Evolutionary conservation across 129 eudicot species (phyloP), one percentile per base, ranked within the genome.

Genomic region (Dittrichia graveolens): DNA sequence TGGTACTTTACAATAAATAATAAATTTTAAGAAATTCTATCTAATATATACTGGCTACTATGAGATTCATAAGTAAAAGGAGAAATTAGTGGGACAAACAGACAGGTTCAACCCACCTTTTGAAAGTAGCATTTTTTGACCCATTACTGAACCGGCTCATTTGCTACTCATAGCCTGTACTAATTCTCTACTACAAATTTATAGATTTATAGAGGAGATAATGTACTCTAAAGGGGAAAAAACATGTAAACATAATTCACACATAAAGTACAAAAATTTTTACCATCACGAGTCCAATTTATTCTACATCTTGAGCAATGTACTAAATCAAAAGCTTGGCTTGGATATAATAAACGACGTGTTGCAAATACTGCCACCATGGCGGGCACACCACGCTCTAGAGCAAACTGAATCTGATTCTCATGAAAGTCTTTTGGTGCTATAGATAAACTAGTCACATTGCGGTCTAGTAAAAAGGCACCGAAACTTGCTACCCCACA

Each of bases 341-440:
- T 87, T 52, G 97, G 90, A 78, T 83, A 91, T 71, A 81, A 41
- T 53, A 91, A 78, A 40, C 95, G 89, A 8, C 52, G 83, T 16
- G 89, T 84, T 59, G 87, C 86, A 66, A 91, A 87, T 48, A 80
- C 86, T 49, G 88, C 91, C 37, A 91, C 68, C 95, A 91, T 91
- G 43, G 97, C 95, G 45, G 97, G 95, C 57, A 91, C 88, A 54
- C 97, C 97, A 34, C 97, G 85, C 67, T 91, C 97, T 12, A 91
- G 81, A 44, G 97, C 97, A 73, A 88, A 78, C 44, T 85, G 95
- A 59, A 91, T 77, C 52, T 85, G 89, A 65, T 85, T 87, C 45
- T 85, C 86, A 52, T 83, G 87, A 74, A 85, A 87, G 65, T 91
- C 86, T 76, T 87, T 87, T 52, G 89, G 87, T 60, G 91, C 95